A percentile compares a stretch with the other conserved stretches of the same genome.
phyloP scores from a whole-genome alignment of 208 protist species.

The Acanthamoeba culbertsoni region DNA sequence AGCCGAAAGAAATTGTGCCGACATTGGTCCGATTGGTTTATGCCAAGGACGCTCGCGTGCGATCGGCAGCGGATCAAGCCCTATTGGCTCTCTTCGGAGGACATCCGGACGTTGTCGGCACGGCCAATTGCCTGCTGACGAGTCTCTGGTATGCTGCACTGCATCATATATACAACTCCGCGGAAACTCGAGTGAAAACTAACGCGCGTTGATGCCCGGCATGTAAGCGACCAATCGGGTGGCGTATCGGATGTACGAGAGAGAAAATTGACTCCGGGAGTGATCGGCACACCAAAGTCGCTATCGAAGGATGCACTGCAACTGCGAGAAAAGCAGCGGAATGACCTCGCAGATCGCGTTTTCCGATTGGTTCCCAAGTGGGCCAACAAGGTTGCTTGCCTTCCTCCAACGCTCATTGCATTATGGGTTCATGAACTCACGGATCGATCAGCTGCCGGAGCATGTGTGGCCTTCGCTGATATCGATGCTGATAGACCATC shows the following conservation, averaged over 20 bases:
- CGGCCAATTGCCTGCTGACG: background rate
- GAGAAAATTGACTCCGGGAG: background rate
- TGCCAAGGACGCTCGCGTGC: background rate
- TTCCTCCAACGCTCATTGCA: background rate
- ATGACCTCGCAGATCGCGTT: background rate
- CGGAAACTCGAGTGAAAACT: no score
- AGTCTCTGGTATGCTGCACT: background rate
- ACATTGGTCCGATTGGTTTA: background rate
- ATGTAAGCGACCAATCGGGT: background rate
- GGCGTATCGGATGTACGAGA: background rate
- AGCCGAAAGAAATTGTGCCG: background rate
- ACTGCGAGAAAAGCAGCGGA: background rate
- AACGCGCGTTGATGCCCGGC: background rate
- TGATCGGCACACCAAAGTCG: background rate
- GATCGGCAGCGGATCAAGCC: background rate
- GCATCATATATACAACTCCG: no score
- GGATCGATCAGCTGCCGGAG: background rate
- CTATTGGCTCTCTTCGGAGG: background rate
- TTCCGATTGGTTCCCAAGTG: conserved; percentile 31
- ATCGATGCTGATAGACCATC: background rate
- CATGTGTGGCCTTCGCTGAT: conserved; percentile 33
- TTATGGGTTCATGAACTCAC: background rate
- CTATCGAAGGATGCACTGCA: background rate
- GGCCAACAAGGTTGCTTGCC: background rate
- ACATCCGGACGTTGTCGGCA: background rate